phyloP scores from a whole-genome alignment of 768 basidiomycete species.

The Rickenella mellea region DNA sequence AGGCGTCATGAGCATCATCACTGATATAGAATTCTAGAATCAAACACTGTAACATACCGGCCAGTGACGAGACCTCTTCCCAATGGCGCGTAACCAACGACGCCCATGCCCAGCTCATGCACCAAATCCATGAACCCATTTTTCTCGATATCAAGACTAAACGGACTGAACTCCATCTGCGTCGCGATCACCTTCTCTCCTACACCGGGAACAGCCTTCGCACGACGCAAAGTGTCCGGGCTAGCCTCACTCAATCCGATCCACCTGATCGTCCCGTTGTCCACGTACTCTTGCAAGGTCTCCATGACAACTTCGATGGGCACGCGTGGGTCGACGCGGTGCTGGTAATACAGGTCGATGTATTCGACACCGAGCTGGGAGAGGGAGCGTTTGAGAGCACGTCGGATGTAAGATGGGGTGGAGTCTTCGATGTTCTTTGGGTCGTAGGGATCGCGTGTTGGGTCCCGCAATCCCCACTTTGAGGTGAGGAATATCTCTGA shows the following conservation, averaged over 20 bases:
- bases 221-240: constrained; percentile 18
- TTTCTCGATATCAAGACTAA: constrained; percentile 14
- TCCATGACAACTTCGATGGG: constrained; percentile 19
- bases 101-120: constrained; percentile 20
- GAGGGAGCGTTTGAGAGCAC: constrained; percentile 11
- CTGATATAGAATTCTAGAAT: background rate
- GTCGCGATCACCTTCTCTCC: constrained; percentile 19
- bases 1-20: background rate
- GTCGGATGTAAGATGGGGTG: constrained; percentile 11
- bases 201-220: constrained; percentile 18
- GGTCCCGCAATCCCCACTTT: constrained; percentile 16
- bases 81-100: constrained; percentile 26
- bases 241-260: constrained; percentile 28
- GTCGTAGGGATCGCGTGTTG: background rate
- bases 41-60: constrained; percentile 6
- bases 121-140: constrained; percentile 18
- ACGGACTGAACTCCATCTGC: constrained; percentile 23
- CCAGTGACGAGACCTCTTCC: constrained; percentile 29
- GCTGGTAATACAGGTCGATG: constrained; percentile 22
- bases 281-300: constrained; percentile 8
- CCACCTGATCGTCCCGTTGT: constrained; percentile 21
- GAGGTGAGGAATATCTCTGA: constrained; percentile 19
- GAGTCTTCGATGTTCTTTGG: constrained; percentile 3
- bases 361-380: constrained; percentile 12
- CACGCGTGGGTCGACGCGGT: constrained; percentile 22